Evolutionary conservation across 306 rosid genomes (phyloP).

Genomic region (Nissolia schottii): DNA sequence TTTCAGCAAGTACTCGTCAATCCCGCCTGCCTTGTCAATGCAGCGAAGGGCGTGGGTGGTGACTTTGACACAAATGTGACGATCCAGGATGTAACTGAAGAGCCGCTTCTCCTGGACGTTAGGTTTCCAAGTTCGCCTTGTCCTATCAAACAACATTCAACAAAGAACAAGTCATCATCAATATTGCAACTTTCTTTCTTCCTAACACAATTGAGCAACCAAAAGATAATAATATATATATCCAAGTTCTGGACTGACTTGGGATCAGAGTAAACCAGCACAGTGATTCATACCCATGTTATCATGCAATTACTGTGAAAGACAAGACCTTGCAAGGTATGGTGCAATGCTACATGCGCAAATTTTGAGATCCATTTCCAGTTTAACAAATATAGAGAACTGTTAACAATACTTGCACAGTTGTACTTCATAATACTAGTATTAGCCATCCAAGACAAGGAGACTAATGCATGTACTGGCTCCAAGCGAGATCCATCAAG

Average conservation of each 20-base stretch:
- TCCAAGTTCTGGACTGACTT: neutral
- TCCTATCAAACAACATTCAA: conserved; percentile 44
- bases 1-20: conserved; percentile 87
- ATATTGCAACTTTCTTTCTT: neutral
- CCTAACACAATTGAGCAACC: neutral
- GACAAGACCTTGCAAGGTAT: neutral
- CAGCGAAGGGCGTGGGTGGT: conserved; percentile 89
- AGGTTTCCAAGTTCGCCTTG: conserved; percentile 90
- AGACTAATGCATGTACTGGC: neutral
- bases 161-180: conserved; percentile 19
- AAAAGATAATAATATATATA: conserved; percentile 4
- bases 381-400: neutral
- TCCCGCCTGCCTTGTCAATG: conserved; percentile 94
- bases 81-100: conserved; percentile 83
- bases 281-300: neutral
- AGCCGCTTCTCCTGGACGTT: conserved; percentile 93
- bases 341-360: neutral
- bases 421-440: neutral
- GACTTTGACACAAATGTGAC: conserved; percentile 82
- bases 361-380: neutral
- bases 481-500: neutral
- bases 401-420: neutral
- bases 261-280: neutral
- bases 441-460: neutral
- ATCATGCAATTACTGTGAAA: neutral